These are phyloP conservation scores for Reticulascus tulasneorum DNA, from an alignment of 2,329 filamentous ascomycete species.

Conservation along the genomic window DNA sequence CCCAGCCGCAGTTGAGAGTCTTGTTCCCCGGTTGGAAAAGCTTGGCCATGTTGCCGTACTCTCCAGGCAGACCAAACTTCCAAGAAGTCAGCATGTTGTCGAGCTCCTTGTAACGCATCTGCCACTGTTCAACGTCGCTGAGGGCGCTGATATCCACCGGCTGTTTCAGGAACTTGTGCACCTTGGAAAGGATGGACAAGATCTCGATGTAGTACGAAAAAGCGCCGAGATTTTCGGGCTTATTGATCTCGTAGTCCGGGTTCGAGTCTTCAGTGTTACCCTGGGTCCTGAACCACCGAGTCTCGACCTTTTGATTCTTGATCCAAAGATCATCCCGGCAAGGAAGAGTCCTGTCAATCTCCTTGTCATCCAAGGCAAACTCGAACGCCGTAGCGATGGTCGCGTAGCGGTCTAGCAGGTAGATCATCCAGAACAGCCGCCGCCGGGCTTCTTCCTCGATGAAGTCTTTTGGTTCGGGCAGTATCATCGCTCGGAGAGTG, in stretches of 20 bases:
- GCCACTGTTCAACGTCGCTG: constrained; percentile 85
- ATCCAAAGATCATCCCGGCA: constrained; percentile 85
- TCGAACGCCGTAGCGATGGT: constrained; percentile 90
- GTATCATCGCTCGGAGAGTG: constrained; percentile 77
- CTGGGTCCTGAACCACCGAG: constrained; percentile 68
- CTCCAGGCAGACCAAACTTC: constrained; percentile 77
- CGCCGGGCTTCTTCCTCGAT: constrained; percentile 85
- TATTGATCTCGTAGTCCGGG: constrained; percentile 61
- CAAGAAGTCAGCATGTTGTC: constrained; percentile 75
- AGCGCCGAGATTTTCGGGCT: constrained; percentile 76
- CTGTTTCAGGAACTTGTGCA: constrained; percentile 84
- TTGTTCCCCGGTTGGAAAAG: constrained; percentile 69
- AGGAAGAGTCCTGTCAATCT: constrained; percentile 82
- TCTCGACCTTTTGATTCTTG: constrained; percentile 79
- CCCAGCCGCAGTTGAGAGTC: constrained; percentile 74
- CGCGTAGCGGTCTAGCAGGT: constrained; percentile 83
- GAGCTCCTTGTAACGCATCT: constrained; percentile 78
- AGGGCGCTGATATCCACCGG: constrained; percentile 84
- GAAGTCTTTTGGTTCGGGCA: constrained; percentile 79
- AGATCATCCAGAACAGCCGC: constrained; percentile 91
- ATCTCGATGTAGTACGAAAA: constrained; percentile 92
- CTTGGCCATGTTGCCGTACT: constrained; percentile 80
- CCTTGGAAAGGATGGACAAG: constrained; percentile 78
- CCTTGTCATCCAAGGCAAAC: constrained; percentile 82
- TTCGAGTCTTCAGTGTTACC: constrained; percentile 36